Percentiles rank a stretch among this genome's conserved stretches.
Conservation (phyloP, 2,329 filamentous ascomycete species). For the Fusarium sp. region DNA sequence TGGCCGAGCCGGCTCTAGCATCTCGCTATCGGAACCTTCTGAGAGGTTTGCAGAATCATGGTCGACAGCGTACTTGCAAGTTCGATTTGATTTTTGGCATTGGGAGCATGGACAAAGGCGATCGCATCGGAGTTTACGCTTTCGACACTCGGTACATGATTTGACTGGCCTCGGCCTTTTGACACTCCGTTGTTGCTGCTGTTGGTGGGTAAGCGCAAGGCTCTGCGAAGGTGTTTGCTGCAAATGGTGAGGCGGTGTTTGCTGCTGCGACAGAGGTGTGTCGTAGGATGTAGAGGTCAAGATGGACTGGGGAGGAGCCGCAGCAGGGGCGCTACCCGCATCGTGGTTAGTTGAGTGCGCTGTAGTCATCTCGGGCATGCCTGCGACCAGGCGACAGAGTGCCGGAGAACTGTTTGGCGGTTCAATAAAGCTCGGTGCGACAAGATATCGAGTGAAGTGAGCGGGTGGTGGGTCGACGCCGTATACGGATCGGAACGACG, state of each 20-base stretch:
- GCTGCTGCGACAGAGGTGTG: slow-evolving; percentile 41
- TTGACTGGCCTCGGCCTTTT: slow-evolving; percentile 67
- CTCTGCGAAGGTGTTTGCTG: slow-evolving; percentile 44
- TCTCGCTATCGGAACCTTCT: slow-evolving; percentile 60
- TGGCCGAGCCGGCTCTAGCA: slow-evolving; percentile 49
- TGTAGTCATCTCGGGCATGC: slow-evolving; percentile 39
- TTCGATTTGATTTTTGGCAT: slow-evolving; percentile 66
- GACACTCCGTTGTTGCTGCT: slow-evolving; percentile 57
- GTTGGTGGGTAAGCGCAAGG: slow-evolving; percentile 38
- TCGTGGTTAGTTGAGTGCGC: slow-evolving; percentile 42
- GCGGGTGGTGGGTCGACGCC: slow-evolving; percentile 6
- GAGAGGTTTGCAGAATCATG: slow-evolving; percentile 60
- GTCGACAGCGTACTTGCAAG: slow-evolving; percentile 64
- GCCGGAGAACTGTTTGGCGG: slow-evolving; percentile 3
- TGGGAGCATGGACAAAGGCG: slow-evolving; percentile 67
- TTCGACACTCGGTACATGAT: slow-evolving; percentile 67
- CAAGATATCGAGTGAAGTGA: slow-evolving; percentile 1
- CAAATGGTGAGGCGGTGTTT: slow-evolving; percentile 45
- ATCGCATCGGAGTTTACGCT: slow-evolving; percentile 68
- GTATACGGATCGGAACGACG: slow-evolving; percentile 9
- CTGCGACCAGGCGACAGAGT: slow-evolving; percentile 12
- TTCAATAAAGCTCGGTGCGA: slow-evolving; percentile 7
- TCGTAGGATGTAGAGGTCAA: slow-evolving; percentile 42
- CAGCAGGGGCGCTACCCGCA: slow-evolving; percentile 25
- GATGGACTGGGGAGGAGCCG: slow-evolving; percentile 30